Conservation (phyloP, 2,329 filamentous ascomycete species). For the Nemania diffusa region DNA sequence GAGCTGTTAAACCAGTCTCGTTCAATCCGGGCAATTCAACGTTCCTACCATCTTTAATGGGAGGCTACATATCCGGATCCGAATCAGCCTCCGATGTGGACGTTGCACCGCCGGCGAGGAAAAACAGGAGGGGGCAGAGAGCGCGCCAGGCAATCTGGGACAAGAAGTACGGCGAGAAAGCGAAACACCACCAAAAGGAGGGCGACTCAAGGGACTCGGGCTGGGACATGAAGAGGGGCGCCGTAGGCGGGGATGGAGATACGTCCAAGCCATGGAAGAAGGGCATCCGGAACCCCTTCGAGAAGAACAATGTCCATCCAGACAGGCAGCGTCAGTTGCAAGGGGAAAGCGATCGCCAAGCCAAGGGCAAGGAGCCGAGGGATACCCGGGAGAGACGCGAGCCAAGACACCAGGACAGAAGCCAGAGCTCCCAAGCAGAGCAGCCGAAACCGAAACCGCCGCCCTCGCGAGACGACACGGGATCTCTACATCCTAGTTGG, state of each 20-base stretch:
- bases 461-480: slow-evolving; percentile 60
- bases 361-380: slow-evolving; percentile 10
- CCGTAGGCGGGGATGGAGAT: slow-evolving; percentile 55
- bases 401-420: slow-evolving; percentile 20
- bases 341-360: slow-evolving; percentile 9
- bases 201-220: slow-evolving; percentile 58
- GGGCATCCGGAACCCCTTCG: slow-evolving; percentile 53
- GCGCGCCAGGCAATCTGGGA: slow-evolving; percentile 83
- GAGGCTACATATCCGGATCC: slow-evolving; percentile 81
- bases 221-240: slow-evolving; percentile 68
- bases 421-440: slow-evolving; percentile 28
- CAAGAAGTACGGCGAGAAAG: slow-evolving; percentile 78
- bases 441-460: slow-evolving; percentile 48
- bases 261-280: slow-evolving; percentile 61
- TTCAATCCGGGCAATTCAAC: slow-evolving; percentile 58
- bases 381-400: slow-evolving; percentile 24
- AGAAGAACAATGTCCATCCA: slow-evolving; percentile 47
- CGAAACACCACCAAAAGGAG: slow-evolving; percentile 67
- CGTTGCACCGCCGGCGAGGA: slow-evolving; percentile 65
- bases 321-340: slow-evolving; percentile 51
- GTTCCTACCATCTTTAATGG: slow-evolving; percentile 81
- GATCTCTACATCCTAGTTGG: slow-evolving; percentile 72
- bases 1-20: slow-evolving; percentile 35
- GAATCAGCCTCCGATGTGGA: slow-evolving; percentile 77
- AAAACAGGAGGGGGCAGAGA: slow-evolving; percentile 80